Conservation (phyloP, 441 rosid species). For the Flueggea neowawraea region DNA sequence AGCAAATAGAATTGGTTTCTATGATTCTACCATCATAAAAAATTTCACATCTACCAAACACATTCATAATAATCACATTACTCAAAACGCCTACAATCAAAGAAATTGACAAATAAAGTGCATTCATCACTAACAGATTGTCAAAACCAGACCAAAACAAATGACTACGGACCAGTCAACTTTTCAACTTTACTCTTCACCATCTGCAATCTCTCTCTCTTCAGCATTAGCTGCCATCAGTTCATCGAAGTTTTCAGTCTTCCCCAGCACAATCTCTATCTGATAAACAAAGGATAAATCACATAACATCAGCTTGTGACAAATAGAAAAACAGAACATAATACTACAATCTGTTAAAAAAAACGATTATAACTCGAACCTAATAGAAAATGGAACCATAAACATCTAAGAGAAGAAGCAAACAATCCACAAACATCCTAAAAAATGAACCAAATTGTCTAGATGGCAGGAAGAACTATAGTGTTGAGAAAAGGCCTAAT, state of each 20-base stretch:
- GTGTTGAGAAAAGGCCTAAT: no score
- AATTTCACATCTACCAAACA: conserved; percentile 11
- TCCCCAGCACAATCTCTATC: conserved; percentile 63
- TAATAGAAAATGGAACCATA: not conserved
- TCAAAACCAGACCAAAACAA: conserved; percentile 4
- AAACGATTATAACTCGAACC: not conserved
- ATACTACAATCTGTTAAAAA: not conserved
- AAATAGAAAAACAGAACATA: not conserved
- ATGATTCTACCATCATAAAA: conserved; percentile 11
- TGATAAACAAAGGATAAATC: conserved; percentile 13
- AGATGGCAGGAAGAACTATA: no score
- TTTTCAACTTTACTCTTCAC: conserved; percentile 61
- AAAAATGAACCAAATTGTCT: no score
- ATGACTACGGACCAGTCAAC: not conserved
- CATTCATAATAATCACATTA: conserved; percentile 1
- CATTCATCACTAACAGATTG: conserved; percentile 6
- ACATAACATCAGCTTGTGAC: not conserved
- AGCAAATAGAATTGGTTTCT: conserved; percentile 7
- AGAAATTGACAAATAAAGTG: conserved; percentile 15
- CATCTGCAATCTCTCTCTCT: conserved; percentile 59
- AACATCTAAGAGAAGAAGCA: no score
- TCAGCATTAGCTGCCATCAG: conserved; percentile 75
- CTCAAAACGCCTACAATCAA: conserved; percentile 5
- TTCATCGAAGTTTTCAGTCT: conserved; percentile 68
- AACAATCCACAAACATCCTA: no score